Evolutionary conservation across 2,329 filamentous ascomycete species (phyloP).

Genomic region (Emergomyces pasteurianus): DNA sequence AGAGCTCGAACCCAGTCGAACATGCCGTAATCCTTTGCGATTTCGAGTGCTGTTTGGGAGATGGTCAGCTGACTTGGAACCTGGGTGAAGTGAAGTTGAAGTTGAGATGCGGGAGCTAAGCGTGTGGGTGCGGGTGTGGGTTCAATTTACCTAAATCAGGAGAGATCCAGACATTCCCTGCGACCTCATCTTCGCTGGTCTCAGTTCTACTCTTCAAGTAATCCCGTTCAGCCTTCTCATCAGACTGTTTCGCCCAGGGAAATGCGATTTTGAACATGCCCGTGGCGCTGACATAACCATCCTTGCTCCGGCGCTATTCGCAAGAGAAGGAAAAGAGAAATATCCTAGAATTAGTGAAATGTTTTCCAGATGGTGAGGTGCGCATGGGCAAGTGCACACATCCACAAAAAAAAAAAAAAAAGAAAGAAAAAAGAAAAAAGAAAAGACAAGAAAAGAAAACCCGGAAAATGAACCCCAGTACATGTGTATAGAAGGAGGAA

Average conservation of each 20-base stretch:
- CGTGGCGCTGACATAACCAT: slow-evolving; percentile 54
- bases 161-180: slow-evolving; percentile 92
- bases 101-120: neutral
- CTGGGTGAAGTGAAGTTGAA: neutral
- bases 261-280: slow-evolving; percentile 61
- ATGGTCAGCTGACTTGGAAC: slow-evolving; percentile 8
- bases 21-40: slow-evolving; percentile 82
- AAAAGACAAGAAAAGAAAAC: too few species aligned
- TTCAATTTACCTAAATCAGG: slow-evolving; percentile 52
- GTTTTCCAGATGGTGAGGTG: neutral
- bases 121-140: neutral
- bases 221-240: slow-evolving; percentile 48
- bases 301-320: slow-evolving; percentile 48
- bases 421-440: slow-evolving; percentile 1
- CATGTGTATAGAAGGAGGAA: neutral
- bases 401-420: neutral
- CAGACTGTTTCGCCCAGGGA: slow-evolving; percentile 49
- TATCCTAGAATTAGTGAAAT: neutral
- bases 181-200: slow-evolving; percentile 82
- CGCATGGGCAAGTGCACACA: neutral
- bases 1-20: slow-evolving; percentile 82
- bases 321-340: neutral
- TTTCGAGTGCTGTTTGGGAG: slow-evolving; percentile 53
- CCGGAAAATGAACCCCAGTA: too few species aligned
- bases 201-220: slow-evolving; percentile 74